phyloP scores from a whole-genome alignment of 352 stramenopile species.

The Globisporangium alternatum region DNA sequence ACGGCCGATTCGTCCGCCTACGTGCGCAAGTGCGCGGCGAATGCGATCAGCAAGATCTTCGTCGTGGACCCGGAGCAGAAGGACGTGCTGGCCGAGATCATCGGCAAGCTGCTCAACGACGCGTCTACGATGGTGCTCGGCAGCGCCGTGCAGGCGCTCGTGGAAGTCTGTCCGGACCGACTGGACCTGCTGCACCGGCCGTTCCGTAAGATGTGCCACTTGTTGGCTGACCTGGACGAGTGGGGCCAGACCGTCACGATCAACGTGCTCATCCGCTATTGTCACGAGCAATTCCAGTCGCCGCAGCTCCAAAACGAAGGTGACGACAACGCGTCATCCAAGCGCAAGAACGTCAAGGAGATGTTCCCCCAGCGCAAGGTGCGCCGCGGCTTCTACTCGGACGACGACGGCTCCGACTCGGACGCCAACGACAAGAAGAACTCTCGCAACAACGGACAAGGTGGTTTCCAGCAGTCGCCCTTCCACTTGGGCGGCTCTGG shows the following conservation, averaged over 20 bases:
- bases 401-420: constrained; percentile 92
- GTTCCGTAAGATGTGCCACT: constrained; percentile 97
- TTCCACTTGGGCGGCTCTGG: constrained; percentile 35
- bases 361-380: constrained; percentile 67
- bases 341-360: constrained; percentile 42
- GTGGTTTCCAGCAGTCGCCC: constrained; percentile 33
- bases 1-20: constrained; percentile 93
- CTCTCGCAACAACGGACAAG: neutral
- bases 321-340: neutral
- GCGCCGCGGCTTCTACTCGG: constrained; percentile 92
- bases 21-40: constrained; percentile 97
- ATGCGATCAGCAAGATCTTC: constrained; percentile 95
- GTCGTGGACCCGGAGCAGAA: constrained; percentile 87
- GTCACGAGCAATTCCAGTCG: constrained; percentile 93
- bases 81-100: constrained; percentile 91
- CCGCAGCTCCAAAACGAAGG: constrained; percentile 52
- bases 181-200: constrained; percentile 94
- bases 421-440: constrained; percentile 36
- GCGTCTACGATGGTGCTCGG: constrained; percentile 97
- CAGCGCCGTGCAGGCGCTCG: constrained; percentile 92
- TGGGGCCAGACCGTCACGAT: constrained; percentile 97
- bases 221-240: constrained; percentile 98
- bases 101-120: constrained; percentile 93
- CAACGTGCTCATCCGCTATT: constrained; percentile 95
- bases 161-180: constrained; percentile 94